Evolutionary conservation across 2,329 filamentous ascomycete genomes (phyloP).

Genomic region (Didymella pomorum): DNA sequence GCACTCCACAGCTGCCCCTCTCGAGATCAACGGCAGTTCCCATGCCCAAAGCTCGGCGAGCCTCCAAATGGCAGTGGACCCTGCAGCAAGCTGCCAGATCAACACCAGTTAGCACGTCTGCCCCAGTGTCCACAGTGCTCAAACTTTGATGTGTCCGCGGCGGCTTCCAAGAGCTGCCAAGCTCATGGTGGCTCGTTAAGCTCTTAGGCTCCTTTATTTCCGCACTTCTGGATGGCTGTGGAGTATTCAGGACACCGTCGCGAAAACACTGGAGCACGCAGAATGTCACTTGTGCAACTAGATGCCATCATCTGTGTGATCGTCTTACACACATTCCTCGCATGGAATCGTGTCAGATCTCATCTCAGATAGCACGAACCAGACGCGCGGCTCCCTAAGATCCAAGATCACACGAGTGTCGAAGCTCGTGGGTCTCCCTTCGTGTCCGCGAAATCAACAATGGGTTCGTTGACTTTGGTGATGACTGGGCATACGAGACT

Average conservation of each 20-base stretch:
- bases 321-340: slow-evolving; percentile 32
- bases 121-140: slow-evolving; percentile 13
- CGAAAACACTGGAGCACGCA: slow-evolving; percentile 23
- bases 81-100: slow-evolving; percentile 17
- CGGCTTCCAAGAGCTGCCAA: slow-evolving; percentile 12
- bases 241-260: slow-evolving; percentile 10
- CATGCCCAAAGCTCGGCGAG: slow-evolving; percentile 13
- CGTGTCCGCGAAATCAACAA: slow-evolving; percentile 11
- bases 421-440: slow-evolving; percentile 17
- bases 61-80: slow-evolving; percentile 19
- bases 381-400: slow-evolving; percentile 33
- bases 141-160: slow-evolving; percentile 9
- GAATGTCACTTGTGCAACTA: slow-evolving; percentile 24
- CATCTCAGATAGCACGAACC: slow-evolving; percentile 28
- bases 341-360: slow-evolving; percentile 24
- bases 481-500: slow-evolving; percentile 10
- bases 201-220: slow-evolving; percentile 20
- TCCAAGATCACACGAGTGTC: slow-evolving; percentile 17
- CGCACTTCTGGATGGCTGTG: slow-evolving; percentile 15
- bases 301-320: slow-evolving; percentile 31
- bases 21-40: slow-evolving; percentile 11
- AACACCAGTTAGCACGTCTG: slow-evolving; percentile 12
- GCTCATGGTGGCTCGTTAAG: slow-evolving; percentile 10
- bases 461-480: slow-evolving; percentile 14
- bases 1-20: slow-evolving; percentile 6